Conservation (phyloP, 176 grass and related monocot genomes). For the Paspalum vaginatum region DNA sequence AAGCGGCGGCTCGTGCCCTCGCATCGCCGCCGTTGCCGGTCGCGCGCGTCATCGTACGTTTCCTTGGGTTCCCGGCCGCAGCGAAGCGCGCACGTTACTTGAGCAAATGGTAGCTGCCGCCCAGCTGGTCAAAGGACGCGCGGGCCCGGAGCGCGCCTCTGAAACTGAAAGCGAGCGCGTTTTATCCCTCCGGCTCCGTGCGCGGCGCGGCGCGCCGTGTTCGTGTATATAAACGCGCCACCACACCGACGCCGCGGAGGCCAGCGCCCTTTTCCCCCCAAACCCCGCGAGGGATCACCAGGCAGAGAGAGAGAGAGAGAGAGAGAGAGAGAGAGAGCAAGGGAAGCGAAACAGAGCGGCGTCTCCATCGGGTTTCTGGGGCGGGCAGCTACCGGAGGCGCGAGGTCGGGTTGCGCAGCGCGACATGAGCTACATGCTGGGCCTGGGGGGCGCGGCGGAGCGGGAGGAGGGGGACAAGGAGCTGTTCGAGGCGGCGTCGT, state of each 20-base stretch:
- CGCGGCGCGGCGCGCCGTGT: not conserved
- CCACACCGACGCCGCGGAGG: conserved; percentile 13
- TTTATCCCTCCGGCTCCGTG: not conserved
- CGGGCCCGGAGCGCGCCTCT: not conserved
- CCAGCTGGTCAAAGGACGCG: conserved; percentile 22
- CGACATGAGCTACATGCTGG: conserved; percentile 36
- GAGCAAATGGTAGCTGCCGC: not conserved
- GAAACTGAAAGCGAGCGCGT: conserved; percentile 10
- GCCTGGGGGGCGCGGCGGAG: not conserved
- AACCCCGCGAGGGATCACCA: no score
- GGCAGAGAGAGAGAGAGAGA: no score
- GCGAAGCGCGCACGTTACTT: conserved; percentile 26
- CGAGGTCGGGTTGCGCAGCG: not conserved
- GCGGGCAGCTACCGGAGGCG: no score
- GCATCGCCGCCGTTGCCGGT: no score
- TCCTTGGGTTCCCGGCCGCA: not conserved
- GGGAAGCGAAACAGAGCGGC: not conserved
- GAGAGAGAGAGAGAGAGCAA: no score
- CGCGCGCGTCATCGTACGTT: not conserved
- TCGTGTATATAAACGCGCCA: conserved; percentile 36
- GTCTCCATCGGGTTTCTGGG: not conserved
- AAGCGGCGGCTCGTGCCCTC: no score
- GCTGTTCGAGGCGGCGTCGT: conserved; percentile 32
- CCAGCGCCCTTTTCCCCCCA: not conserved
- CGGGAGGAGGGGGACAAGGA: conserved; percentile 51